Base-by-base conservation (phyloP, 495 filamentous ascomycete species). In the Aspergillus taichungensis region DNA sequence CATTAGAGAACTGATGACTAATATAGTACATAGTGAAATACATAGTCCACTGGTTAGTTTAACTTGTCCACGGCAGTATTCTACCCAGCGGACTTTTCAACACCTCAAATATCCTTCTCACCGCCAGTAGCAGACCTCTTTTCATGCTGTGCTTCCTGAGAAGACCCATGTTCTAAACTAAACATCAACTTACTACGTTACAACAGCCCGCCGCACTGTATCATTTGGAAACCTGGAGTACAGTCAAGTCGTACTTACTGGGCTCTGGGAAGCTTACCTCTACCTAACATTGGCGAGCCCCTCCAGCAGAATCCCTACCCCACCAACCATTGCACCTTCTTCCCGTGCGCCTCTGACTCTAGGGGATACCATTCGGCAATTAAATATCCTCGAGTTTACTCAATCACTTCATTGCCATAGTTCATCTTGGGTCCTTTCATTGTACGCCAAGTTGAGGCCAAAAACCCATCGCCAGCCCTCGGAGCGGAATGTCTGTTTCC, bases 401-500 rank as follows among this genome's bases (percentile, higher is more conserved):
- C 13, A n/a, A 42, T 38, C 34, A 47, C 32, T 28, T 45, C 18
- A 30, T 13, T 30, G 29, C 47, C 27, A 43, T 31, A 43, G 34
- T 40, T 12, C 31, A 37, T 27, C 10, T 24, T 24, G 47, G 41
- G 55, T 45, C 14, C 47, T 43, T 45, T 36, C 44, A 48, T 53
- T 33, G 45, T 56, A 41, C 44, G 45, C 43, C 42, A 39, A 52
- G 49, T 37, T 46, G 58, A 58, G 54, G 47, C 40, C 45, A 51
- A 37, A 54, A 54, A 57, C 53, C 57, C 40, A 58, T 59, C 58
- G 57, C 67, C 61, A 56, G 50, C 49, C 46, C 52, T 54, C 60
- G 53, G 57, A 61, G 52, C 61, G 62, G 52, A 47, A 83, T 83
- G 80, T 77, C 80, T 59, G 68, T 82, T 61, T 77, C 82, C 51